phyloP scores from a whole-genome alignment of 2,329 filamentous ascomycete species.

The Fusarium sp. region DNA sequence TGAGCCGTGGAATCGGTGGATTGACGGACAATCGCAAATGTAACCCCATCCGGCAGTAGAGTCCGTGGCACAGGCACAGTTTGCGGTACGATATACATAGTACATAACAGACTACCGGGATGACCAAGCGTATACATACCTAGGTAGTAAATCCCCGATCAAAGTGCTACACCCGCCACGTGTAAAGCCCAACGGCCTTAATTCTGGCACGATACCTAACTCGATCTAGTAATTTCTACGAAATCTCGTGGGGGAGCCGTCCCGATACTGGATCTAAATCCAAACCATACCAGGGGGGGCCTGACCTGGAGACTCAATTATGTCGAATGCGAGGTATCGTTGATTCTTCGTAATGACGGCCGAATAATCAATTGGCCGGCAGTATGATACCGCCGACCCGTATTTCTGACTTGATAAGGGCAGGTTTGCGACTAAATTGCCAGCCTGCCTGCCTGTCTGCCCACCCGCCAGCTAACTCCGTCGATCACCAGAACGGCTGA shows the following conservation, averaged over 20 bases:
- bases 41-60: conserved; percentile 25
- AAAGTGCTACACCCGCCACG: conserved; percentile 15
- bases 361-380: neutral
- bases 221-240: neutral
- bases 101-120: neutral
- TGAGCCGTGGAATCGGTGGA: no score
- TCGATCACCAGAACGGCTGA: no score
- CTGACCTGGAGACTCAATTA: neutral
- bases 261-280: no score
- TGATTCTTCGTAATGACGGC: neutral
- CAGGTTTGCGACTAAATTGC: neutral
- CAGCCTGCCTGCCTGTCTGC: neutral
- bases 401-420: neutral
- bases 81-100: no score
- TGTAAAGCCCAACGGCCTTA: conserved; percentile 16
- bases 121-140: neutral
- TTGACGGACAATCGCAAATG: conserved; percentile 9
- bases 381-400: neutral
- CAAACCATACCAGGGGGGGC: neutral
- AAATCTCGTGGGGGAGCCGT: neutral
- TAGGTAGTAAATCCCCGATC: neutral
- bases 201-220: conserved; percentile 3
- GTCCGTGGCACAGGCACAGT: conserved; percentile 9
- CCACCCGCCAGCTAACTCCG: no score
- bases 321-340: neutral